Conservation (phyloP, 495 filamentous ascomycete species). For the Glutinoglossum americanum region DNA sequence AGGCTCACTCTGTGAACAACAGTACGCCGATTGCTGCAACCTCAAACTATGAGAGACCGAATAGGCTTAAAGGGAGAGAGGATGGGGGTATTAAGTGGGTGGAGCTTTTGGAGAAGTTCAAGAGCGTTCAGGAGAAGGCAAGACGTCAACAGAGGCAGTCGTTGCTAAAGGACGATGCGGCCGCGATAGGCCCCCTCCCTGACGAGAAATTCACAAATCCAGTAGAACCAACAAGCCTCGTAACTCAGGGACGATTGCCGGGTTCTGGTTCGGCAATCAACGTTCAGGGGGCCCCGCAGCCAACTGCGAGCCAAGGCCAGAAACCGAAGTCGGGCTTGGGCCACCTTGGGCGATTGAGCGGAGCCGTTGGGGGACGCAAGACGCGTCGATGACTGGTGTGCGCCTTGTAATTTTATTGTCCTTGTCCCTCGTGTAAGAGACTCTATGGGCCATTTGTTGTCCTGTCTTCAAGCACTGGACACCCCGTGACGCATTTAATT, state of each 20-base stretch:
- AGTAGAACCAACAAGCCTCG: background rate
- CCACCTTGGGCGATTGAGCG: constrained; percentile 45
- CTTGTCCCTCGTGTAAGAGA: no score
- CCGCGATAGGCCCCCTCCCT: background rate
- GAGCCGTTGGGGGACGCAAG: constrained; percentile 40
- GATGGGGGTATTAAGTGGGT: constrained; percentile 74
- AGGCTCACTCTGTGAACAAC: constrained; percentile 10
- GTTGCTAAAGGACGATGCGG: background rate
- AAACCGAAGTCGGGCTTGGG: constrained; percentile 44
- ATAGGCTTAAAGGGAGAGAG: constrained; percentile 62
- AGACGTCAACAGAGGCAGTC: constrained; percentile 25
- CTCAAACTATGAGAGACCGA: constrained; percentile 47
- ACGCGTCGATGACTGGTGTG: background rate
- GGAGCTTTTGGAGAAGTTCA: constrained; percentile 94
- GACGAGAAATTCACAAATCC: background rate
- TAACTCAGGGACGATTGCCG: constrained; percentile 13
- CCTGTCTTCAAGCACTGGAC: no score
- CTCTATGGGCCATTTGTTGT: no score
- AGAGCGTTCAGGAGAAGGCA: constrained; percentile 64
- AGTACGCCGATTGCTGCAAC: constrained; percentile 12
- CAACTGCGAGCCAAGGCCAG: constrained; percentile 8
- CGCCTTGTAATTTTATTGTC: no score
- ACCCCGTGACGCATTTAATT: no score
- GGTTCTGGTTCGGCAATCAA: constrained; percentile 16
- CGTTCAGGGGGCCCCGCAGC: constrained; percentile 8